Conservation (phyloP, 495 filamentous ascomycete species). For the Melanomma pulvis-pyrius region DNA sequence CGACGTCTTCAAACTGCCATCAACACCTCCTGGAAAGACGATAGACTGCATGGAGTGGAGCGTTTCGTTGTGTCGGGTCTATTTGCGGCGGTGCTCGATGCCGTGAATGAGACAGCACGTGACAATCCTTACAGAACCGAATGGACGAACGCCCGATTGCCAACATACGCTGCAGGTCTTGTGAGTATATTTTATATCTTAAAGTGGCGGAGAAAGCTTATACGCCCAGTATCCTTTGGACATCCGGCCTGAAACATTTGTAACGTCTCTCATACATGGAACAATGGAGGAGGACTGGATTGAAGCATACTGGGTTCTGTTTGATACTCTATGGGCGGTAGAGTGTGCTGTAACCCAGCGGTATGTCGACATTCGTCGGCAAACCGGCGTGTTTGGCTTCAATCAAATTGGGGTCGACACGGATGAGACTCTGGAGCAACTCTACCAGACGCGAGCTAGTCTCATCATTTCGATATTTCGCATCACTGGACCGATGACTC, state of each 20-base stretch:
- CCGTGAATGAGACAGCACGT: conserved; percentile 15
- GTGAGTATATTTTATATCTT: conserved; percentile 9
- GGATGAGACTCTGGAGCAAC: conserved; percentile 32
- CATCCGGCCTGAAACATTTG: conserved; percentile 31
- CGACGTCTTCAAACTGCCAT: conserved; percentile 29
- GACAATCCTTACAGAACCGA: conserved; percentile 25
- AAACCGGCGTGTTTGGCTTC: conserved; percentile 18
- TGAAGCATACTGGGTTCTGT: conserved; percentile 35
- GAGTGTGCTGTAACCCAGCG: conserved; percentile 34
- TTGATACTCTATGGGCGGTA: conserved; percentile 35
- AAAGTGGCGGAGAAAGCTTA: conserved; percentile 3
- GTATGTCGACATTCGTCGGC: conserved; percentile 28
- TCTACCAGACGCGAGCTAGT: conserved; percentile 19
- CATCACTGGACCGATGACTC: conserved; percentile 23
- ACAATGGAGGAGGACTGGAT: conserved; percentile 34
- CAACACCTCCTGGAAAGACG: conserved; percentile 34
- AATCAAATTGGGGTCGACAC: conserved; percentile 9
- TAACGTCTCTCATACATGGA: conserved; percentile 26
- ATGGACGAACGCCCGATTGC: conserved; percentile 25
- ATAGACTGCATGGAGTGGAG: conserved; percentile 27
- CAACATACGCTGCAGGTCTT: conserved; percentile 30
- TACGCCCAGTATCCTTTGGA: conserved; percentile 30
- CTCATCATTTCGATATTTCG: conserved; percentile 33
- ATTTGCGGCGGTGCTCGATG: conserved; percentile 30
- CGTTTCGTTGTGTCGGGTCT: conserved; percentile 32